A percentile compares a stretch with the other conserved stretches of the same genome.
Evolutionary conservation across 2,329 filamentous ascomycete genomes (phyloP).

Genomic region (Diaporthe batatas): DNA sequence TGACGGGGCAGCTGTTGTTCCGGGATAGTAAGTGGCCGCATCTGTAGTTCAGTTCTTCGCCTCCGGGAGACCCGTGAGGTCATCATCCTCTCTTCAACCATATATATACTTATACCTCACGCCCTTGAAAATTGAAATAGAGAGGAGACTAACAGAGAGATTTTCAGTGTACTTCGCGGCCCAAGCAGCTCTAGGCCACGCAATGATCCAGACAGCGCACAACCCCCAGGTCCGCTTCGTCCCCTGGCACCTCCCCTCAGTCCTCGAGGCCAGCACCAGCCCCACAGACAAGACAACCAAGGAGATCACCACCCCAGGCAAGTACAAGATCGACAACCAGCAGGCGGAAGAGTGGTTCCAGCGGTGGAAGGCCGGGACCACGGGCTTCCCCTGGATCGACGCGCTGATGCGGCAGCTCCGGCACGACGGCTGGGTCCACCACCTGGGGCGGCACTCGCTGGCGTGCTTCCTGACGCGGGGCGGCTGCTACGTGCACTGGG

Average conservation of each 20-base stretch:
- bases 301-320: conserved; percentile 51
- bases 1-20: conserved; percentile 81
- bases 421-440: conserved; percentile 83
- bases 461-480: conserved; percentile 86
- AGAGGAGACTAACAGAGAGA: neutral
- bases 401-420: conserved; percentile 82
- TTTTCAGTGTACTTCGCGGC: conserved; percentile 78
- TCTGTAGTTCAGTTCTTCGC: neutral
- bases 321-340: conserved; percentile 73
- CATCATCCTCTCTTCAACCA: neutral
- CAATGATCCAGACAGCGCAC: conserved; percentile 73
- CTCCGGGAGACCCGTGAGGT: too few relatives aligned
- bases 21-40: conserved; percentile 66
- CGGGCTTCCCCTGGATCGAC: conserved; percentile 86
- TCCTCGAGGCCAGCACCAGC: conserved; percentile 54
- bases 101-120: too few relatives aligned
- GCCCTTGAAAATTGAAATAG: too few relatives aligned
- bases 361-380: conserved; percentile 77
- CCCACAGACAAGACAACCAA: conserved; percentile 61
- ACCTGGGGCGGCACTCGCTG: conserved; percentile 81
- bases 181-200: conserved; percentile 75
- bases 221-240: conserved; percentile 80
- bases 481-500: conserved; percentile 84
- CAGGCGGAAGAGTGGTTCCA: conserved; percentile 75
- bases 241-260: conserved; percentile 81